Conservation (phyloP, 2,329 filamentous ascomycete genomes). For the Neoarthrinium moseri region DNA sequence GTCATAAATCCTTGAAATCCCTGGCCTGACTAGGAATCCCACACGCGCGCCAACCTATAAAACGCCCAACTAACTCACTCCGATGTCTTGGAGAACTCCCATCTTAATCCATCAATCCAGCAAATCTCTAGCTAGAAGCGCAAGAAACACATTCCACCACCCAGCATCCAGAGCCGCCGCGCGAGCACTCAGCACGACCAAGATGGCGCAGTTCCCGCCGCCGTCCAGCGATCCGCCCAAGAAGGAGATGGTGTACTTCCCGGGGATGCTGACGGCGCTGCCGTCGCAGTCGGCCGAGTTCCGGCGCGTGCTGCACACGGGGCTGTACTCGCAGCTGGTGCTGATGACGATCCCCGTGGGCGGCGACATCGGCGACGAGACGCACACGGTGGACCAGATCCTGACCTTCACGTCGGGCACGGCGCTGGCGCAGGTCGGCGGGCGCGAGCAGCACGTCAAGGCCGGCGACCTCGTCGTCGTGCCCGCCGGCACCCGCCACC, state of each 20-base stretch:
- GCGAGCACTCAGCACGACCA: conserved; percentile 5
- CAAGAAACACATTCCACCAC: background rate
- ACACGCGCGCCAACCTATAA: background rate
- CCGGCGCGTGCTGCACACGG: conserved; percentile 60
- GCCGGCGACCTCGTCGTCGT: conserved; percentile 42
- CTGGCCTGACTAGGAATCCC: background rate
- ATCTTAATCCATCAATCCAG: background rate
- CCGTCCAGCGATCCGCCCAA: conserved; percentile 38
- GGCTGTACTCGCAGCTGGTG: conserved; percentile 60
- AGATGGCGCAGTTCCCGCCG: conserved; percentile 27
- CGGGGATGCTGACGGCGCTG: conserved; percentile 51
- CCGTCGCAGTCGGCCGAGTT: conserved; percentile 56
- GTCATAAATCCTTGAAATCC: background rate
- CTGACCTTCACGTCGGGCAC: conserved; percentile 62
- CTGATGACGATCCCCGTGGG: conserved; percentile 63
- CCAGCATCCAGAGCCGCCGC: background rate
- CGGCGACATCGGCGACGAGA: conserved; percentile 65
- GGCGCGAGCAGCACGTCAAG: conserved; percentile 51
- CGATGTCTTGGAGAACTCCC: background rate
- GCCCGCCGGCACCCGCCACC: conserved; percentile 64
- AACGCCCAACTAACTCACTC: background rate
- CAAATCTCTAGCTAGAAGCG: background rate
- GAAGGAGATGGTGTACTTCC: conserved; percentile 61
- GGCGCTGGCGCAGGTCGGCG: conserved; percentile 57
- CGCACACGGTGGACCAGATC: conserved; percentile 64